Evolutionary conservation across 75 land plant species (phyloP).

Genomic region (Gnetum montanum): DNA sequence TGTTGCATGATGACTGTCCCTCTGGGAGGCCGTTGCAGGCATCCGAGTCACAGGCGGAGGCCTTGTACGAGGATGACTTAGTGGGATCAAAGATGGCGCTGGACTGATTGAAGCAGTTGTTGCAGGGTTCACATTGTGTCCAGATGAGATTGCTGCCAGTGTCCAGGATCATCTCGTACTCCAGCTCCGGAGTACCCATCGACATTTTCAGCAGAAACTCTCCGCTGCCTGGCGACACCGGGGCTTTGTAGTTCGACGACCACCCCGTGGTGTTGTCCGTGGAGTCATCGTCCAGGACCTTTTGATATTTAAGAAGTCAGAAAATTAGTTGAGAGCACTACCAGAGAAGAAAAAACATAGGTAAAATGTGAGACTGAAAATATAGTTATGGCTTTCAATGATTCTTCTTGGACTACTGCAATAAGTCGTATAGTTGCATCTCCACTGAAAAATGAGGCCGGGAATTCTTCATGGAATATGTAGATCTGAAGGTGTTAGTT

Average conservation of each 20-base stretch:
- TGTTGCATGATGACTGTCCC: too few species aligned
- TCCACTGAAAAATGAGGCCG: too few species aligned
- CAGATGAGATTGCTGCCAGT: conserved; percentile 20
- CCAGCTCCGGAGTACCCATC: not conserved
- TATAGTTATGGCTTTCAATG: too few species aligned
- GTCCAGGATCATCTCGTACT: not conserved
- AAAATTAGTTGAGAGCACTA: not conserved
- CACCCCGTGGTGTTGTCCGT: not conserved
- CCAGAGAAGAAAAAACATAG: not conserved
- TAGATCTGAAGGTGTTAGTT: too few species aligned
- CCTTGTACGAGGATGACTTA: conserved; percentile 8
- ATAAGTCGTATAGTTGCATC: too few species aligned
- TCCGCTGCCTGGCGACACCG: not conserved
- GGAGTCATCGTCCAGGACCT: not conserved
- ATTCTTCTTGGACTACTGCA: too few species aligned
- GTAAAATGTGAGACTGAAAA: not conserved
- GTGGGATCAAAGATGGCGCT: conserved; percentile 22
- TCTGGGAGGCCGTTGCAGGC: conserved; percentile 8
- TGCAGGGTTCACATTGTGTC: conserved; percentile 30
- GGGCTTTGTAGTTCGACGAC: not conserved
- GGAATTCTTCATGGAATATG: too few species aligned
- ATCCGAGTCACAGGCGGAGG: not conserved
- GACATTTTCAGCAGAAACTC: not conserved
- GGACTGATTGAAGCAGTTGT: conserved; percentile 15
- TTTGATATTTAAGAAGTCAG: not conserved